phyloP scores from a whole-genome alignment of 2,329 filamentous ascomycete genomes.

The Clarireedia sp. region DNA sequence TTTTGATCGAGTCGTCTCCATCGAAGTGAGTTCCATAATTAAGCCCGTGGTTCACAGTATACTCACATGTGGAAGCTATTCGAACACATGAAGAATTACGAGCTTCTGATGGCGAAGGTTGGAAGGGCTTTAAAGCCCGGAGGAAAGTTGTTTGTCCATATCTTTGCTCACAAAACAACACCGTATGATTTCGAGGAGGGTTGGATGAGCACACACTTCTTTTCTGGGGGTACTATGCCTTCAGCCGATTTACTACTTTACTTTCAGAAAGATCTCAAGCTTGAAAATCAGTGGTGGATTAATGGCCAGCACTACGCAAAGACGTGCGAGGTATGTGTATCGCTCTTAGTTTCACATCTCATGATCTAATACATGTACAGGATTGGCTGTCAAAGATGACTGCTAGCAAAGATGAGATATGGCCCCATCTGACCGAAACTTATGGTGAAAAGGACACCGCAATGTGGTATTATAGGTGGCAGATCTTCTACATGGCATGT shows the following conservation, averaged over 20 bases:
- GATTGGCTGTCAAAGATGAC: slow-evolving; percentile 57
- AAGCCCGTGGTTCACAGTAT: not conserved
- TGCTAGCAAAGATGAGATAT: slow-evolving; percentile 50
- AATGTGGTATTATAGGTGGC: slow-evolving; percentile 63
- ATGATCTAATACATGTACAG: slow-evolving; percentile 24
- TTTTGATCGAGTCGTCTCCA: slow-evolving; percentile 60
- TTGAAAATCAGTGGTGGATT: slow-evolving; percentile 63
- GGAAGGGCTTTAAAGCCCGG: slow-evolving; percentile 48
- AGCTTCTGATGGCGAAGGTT: slow-evolving; percentile 57
- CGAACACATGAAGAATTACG: slow-evolving; percentile 72
- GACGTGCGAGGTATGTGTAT: slow-evolving; percentile 52
- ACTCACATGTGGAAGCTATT: slow-evolving; percentile 46
- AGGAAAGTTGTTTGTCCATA: slow-evolving; percentile 63
- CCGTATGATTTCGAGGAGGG: slow-evolving; percentile 65
- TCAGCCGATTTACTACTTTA: slow-evolving; percentile 57
- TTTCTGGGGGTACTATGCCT: slow-evolving; percentile 66
- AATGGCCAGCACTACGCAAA: slow-evolving; percentile 60
- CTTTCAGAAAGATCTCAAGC: slow-evolving; percentile 54
- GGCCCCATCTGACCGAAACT: slow-evolving; percentile 56
- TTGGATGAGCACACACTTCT: slow-evolving; percentile 70
- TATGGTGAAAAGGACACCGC: slow-evolving; percentile 52
- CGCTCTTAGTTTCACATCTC: not conserved
- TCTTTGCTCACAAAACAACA: slow-evolving; percentile 55
- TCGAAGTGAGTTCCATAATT: slow-evolving; percentile 39
- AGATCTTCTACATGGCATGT: slow-evolving; percentile 61